Evolutionary conservation across 2,329 filamentous ascomycete species (phyloP).

Genomic region (Ophiostoma australiae): DNA sequence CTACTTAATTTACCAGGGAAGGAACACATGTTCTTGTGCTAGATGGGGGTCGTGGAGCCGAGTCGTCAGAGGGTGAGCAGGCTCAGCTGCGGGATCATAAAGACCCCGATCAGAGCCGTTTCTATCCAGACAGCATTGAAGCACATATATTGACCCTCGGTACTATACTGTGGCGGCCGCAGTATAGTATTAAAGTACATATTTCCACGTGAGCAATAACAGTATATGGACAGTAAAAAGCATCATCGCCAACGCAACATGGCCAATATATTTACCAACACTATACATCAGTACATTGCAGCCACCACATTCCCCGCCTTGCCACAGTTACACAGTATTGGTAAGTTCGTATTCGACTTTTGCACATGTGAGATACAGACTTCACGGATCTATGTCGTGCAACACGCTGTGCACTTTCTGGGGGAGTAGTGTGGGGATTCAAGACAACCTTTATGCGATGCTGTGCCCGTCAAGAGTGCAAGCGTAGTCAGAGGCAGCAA

Average conservation of each 20-base stretch:
- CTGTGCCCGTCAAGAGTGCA: not conserved
- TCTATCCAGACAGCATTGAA: not conserved
- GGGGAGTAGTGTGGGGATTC: not conserved
- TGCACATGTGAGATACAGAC: not conserved
- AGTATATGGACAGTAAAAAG: not conserved
- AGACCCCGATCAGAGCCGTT: not conserved
- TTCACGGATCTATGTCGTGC: not conserved
- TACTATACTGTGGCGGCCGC: not conserved
- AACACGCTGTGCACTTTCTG: not conserved
- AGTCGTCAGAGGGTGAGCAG: no score
- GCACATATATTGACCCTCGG: not conserved
- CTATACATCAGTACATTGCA: not conserved
- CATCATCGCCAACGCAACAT: not conserved
- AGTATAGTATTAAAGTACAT: not conserved
- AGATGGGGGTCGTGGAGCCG: no score
- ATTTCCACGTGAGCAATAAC: not conserved
- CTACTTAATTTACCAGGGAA: not conserved
- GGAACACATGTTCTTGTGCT: no score
- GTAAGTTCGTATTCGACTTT: not conserved
- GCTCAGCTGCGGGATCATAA: no score
- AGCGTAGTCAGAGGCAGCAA: not conserved
- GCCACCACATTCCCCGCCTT: not conserved
- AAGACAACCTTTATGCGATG: not conserved
- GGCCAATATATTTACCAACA: not conserved
- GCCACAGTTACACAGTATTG: not conserved